Percentiles rank a stretch among this genome's conserved stretches.
Evolutionary conservation across 768 basidiomycete species (phyloP).

Genomic region (Psilocybe sp.): DNA sequence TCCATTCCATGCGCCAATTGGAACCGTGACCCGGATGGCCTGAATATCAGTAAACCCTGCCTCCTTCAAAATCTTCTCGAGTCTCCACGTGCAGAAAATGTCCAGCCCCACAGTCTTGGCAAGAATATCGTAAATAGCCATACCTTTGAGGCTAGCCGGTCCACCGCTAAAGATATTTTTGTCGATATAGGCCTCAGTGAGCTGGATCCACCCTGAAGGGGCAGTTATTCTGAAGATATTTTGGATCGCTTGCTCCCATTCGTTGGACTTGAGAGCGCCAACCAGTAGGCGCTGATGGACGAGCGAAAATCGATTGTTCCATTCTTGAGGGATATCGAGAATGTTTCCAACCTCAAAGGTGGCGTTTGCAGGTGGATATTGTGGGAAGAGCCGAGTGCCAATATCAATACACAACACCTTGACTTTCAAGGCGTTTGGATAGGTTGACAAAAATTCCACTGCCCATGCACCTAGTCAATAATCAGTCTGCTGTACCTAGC

Average conservation of each 20-base stretch:
- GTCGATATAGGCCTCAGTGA: slow-evolving; percentile 9
- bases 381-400: slow-evolving; percentile 18
- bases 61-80: slow-evolving; percentile 8
- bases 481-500: neutral
- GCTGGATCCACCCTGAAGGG: slow-evolving; percentile 15
- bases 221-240: slow-evolving; percentile 12
- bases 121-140: neutral
- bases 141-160: slow-evolving; percentile 4
- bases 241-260: slow-evolving; percentile 14
- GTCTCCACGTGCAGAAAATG: slow-evolving; percentile 7
- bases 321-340: slow-evolving; percentile 14
- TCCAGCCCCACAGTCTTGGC: slow-evolving; percentile 11
- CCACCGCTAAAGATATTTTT: neutral
- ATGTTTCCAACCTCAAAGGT: slow-evolving; percentile 8
- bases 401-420: slow-evolving; percentile 18
- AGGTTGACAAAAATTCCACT: slow-evolving; percentile 10
- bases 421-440: slow-evolving; percentile 2
- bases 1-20: slow-evolving; percentile 15
- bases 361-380: slow-evolving; percentile 7
- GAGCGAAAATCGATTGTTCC: slow-evolving; percentile 14
- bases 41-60: slow-evolving; percentile 14
- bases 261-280: slow-evolving; percentile 10
- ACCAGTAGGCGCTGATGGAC: slow-evolving; percentile 21
- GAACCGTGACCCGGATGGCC: slow-evolving; percentile 4
- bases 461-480: slow-evolving; percentile 17